These are phyloP conservation scores for Tetrapisispora pingtungensis DNA, from an alignment of 805 yeast species.

Conservation along the genomic window DNA sequence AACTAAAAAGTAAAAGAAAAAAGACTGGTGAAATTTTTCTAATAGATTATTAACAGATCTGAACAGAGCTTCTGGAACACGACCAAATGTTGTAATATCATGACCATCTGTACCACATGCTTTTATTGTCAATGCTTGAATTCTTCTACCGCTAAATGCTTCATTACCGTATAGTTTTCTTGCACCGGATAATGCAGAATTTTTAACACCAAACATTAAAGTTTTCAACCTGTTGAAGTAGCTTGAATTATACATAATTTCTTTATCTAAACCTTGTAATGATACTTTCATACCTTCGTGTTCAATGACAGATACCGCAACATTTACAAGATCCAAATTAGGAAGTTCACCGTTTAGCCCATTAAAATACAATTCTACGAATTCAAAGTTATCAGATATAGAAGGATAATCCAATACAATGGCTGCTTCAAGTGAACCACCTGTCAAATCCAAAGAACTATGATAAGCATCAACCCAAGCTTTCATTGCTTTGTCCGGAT, in stretches of 20 bases:
- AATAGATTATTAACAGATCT: constrained; percentile 84
- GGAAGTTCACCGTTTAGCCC: constrained; percentile 96
- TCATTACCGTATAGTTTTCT: constrained; percentile 62
- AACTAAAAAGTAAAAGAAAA: constrained; percentile 79
- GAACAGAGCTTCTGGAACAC: constrained; percentile 77
- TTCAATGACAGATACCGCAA: constrained; percentile 61
- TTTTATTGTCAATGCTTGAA: constrained; percentile 74
- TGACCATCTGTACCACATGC: constrained; percentile 56
- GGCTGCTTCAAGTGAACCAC: constrained; percentile 91
- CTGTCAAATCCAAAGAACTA: constrained; percentile 70
- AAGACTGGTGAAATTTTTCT: constrained; percentile 95
- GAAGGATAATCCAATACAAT: constrained; percentile 71
- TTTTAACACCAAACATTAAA: constrained; percentile 53
- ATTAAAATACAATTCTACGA: constrained; percentile 64
- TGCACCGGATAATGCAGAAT: constrained; percentile 64
- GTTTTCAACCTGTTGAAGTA: constrained; percentile 50
- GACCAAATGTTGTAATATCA: constrained; percentile 87
- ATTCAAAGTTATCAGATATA: constrained; percentile 55
- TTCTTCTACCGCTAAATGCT: constrained; percentile 92
- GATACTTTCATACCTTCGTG: constrained; percentile 68
- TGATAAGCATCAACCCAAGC: constrained; percentile 95
- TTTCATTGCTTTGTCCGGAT: constrained; percentile 58
- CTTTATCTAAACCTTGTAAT: constrained; percentile 48
- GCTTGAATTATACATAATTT: constrained; percentile 36
- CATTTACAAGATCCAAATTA: constrained; percentile 78